Conservation (phyloP, 257 asterid genomes). For the Solanum megistacrolobum region DNA sequence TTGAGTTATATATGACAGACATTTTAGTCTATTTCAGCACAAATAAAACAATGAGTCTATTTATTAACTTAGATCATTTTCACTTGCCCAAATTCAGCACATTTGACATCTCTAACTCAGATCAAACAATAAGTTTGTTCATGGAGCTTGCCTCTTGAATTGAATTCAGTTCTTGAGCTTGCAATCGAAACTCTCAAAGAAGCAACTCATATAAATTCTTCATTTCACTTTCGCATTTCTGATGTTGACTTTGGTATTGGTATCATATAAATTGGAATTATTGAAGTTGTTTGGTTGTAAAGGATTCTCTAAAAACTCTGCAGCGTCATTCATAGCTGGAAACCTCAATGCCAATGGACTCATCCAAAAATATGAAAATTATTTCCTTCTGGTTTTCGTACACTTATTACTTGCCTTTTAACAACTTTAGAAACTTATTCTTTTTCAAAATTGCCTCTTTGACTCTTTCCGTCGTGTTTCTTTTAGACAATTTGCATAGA, state of each 20-base stretch:
- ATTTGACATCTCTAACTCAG: background rate
- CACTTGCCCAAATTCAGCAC: background rate
- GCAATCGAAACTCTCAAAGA: background rate
- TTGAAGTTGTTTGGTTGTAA: background rate
- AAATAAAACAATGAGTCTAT: no score
- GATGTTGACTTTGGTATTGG: background rate
- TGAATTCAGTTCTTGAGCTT: background rate
- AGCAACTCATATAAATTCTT: background rate
- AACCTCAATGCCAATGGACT: background rate
- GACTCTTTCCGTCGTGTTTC: background rate
- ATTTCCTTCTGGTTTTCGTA: background rate
- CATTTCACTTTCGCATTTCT: background rate
- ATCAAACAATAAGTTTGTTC: background rate
- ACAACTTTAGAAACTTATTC: background rate
- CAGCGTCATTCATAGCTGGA: background rate
- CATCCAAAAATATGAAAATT: background rate
- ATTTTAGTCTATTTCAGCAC: background rate
- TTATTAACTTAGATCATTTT: background rate
- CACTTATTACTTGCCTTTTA: background rate
- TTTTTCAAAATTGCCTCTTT: background rate
- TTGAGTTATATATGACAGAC: background rate
- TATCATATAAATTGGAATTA: slow-evolving; percentile 1
- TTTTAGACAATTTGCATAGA: background rate
- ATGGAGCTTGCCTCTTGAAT: background rate
- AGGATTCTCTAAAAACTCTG: background rate